These are phyloP conservation scores for Pilatotrama ljubarskyi DNA, from an alignment of 768 basidiomycete species.

Conservation along the genomic window DNA sequence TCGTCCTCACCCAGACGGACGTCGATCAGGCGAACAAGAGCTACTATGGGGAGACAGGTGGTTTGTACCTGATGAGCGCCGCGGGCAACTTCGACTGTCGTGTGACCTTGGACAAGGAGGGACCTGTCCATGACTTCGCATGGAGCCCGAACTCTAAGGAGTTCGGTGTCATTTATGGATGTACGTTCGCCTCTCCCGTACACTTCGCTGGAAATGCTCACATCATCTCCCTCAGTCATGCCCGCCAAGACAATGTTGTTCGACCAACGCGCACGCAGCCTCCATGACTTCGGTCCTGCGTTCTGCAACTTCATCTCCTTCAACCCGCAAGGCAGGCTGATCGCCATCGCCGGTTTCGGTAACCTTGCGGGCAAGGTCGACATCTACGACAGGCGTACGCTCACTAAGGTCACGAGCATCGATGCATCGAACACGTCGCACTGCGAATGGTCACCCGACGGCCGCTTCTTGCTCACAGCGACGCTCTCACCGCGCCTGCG, in stretches of 20 bases:
- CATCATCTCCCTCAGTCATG: conserved; percentile 61
- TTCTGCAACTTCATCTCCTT: conserved; percentile 93
- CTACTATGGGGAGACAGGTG: conserved; percentile 94
- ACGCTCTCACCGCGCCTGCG: conserved; percentile 93
- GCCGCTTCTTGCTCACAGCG: conserved; percentile 89
- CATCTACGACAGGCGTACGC: conserved; percentile 83
- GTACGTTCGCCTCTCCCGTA: conserved; percentile 48
- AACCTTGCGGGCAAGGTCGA: conserved; percentile 95
- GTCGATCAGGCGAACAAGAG: conserved; percentile 97
- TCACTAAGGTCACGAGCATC: conserved; percentile 74
- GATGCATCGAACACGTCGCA: conserved; percentile 92
- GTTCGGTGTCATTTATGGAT: conserved; percentile 95
- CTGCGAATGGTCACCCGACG: conserved; percentile 96
- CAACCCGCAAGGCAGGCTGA: conserved; percentile 89
- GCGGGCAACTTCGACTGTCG: conserved; percentile 94
- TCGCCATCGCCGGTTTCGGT: conserved; percentile 93
- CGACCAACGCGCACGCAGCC: conserved; percentile 82
- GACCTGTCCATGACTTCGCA: conserved; percentile 92
- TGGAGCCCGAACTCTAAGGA: conserved; percentile 98
- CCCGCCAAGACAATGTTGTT: conserved; percentile 92
- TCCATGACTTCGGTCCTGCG: conserved; percentile 88
- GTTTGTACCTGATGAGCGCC: conserved; percentile 87
- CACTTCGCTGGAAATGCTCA: background rate
- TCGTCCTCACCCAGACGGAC: conserved; percentile 92
- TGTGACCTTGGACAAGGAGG: conserved; percentile 90